phyloP scores from a whole-genome alignment of 768 basidiomycete genomes.

The Gymnopilus dilepis region DNA sequence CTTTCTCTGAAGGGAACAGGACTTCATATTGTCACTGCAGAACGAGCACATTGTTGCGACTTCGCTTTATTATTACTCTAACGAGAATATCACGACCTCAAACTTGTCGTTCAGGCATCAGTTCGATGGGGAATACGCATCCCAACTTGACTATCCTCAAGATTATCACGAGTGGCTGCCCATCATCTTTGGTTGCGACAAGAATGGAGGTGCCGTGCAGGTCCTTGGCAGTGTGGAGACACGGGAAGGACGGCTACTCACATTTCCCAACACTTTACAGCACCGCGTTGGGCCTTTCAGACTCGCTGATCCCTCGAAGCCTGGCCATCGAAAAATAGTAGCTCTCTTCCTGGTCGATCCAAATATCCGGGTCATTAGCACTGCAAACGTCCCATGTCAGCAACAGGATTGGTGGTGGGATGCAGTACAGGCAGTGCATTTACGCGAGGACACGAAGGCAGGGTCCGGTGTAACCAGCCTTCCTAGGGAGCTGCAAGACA shows the following conservation, averaged over 20 bases:
- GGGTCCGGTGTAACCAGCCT: slow-evolving; percentile 12
- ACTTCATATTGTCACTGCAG: slow-evolving; percentile 15
- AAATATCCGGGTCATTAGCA: slow-evolving; percentile 33
- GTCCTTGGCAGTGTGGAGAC: slow-evolving; percentile 40
- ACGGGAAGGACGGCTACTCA: slow-evolving; percentile 40
- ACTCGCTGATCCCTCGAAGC: slow-evolving; percentile 41
- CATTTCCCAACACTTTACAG: slow-evolving; percentile 49
- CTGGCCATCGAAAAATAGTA: slow-evolving; percentile 49
- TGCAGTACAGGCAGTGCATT: slow-evolving; percentile 8
- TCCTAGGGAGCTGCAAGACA: slow-evolving; percentile 20
- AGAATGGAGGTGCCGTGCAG: slow-evolving; percentile 31
- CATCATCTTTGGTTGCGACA: slow-evolving; percentile 32
- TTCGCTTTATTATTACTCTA: slow-evolving; percentile 35
- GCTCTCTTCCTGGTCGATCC: slow-evolving; percentile 49
- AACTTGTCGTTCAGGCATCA: slow-evolving; percentile 31
- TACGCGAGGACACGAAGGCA: slow-evolving; percentile 1
- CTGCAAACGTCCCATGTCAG: slow-evolving; percentile 37
- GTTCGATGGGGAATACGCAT: neutral
- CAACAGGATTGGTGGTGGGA: slow-evolving; percentile 37
- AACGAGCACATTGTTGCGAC: slow-evolving; percentile 42
- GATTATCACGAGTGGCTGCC: slow-evolving; percentile 34
- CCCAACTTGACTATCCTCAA: slow-evolving; percentile 28
- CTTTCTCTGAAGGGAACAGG: neutral
- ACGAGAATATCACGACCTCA: slow-evolving; percentile 30
- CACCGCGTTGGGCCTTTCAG: slow-evolving; percentile 45